These are phyloP conservation scores for Multifurca ochricompacta DNA, from an alignment of 768 basidiomycete genomes.

Conservation along the genomic window DNA sequence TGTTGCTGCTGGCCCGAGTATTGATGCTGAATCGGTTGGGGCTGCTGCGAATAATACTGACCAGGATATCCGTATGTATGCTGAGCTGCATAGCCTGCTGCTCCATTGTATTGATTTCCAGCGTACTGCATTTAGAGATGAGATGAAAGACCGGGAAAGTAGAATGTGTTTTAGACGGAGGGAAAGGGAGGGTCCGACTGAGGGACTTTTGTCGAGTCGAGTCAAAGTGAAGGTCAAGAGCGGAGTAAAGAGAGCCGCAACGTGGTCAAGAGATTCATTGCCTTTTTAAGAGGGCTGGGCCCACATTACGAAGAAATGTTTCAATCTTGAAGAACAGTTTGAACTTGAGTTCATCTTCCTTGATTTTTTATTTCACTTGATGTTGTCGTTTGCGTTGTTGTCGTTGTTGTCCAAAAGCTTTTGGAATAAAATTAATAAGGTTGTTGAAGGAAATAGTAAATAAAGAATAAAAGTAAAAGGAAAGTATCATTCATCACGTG, in stretches of 20 bases:
- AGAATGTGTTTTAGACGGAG: not conserved
- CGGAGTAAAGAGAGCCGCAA: conserved; percentile 3
- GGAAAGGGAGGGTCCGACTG: conserved; percentile 8
- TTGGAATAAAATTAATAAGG: no score
- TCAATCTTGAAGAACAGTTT: no score
- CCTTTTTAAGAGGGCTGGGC: conserved; percentile 21
- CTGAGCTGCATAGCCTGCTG: not conserved
- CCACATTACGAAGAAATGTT: no score
- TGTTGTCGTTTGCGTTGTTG: not conserved
- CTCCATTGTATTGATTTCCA: conserved; percentile 6
- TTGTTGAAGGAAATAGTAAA: no score
- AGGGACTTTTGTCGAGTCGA: not conserved
- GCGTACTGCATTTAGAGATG: conserved; percentile 10
- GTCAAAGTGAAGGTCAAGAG: no score
- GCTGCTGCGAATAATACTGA: conserved; percentile 18
- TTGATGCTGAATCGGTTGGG: conserved; percentile 19
- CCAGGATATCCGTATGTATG: conserved; percentile 5
- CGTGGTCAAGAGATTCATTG: conserved; percentile 17
- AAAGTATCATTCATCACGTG: no score
- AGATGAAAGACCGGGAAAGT: not conserved
- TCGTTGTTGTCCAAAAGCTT: not conserved
- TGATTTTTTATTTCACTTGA: no score
- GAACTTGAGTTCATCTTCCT: no score
- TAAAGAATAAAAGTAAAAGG: no score
- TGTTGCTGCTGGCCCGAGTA: conserved; percentile 18